A percentile compares a stretch with the other conserved stretches of the same genome.
Conservation (phyloP, 371 early-diverging fungal species). For the Rhizopus sp. region DNA sequence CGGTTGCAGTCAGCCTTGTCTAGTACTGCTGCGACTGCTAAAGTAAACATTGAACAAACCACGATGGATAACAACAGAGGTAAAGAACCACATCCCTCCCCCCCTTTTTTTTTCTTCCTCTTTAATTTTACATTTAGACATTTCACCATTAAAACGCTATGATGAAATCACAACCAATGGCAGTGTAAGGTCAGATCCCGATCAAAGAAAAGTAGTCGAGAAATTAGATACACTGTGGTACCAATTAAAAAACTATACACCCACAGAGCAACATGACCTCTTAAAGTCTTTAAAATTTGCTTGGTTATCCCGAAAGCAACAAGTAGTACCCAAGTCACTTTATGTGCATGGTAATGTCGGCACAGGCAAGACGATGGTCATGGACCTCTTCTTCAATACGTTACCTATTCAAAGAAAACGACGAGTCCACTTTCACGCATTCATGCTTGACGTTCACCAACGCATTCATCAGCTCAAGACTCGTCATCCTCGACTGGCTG, state of each 20-base stretch:
- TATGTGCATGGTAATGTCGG: conserved; percentile 87
- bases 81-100: not conserved
- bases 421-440: conserved; percentile 93
- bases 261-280: not conserved
- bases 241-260: conserved; percentile 17
- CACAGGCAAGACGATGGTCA: conserved; percentile 95
- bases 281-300: not conserved
- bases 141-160: conserved; percentile 23
- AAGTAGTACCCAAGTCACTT: conserved; percentile 58
- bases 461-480: conserved; percentile 78
- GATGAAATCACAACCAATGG: conserved; percentile 24
- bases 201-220: conserved; percentile 22
- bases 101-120: not conserved
- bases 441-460: conserved; percentile 91
- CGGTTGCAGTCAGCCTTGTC: not conserved
- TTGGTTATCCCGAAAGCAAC: not conserved
- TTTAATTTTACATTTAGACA: not conserved
- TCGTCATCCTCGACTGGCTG: conserved; percentile 45
- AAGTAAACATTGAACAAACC: not conserved
- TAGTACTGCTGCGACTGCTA: not conserved
- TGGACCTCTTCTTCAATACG: conserved; percentile 92
- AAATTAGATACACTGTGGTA: conserved; percentile 27
- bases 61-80: not conserved
- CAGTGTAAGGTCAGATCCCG: conserved; percentile 18
- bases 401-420: conserved; percentile 70